Base-by-base conservation (phyloP, 2,329 filamentous ascomycete species). In the Sporothrix mexicana region DNA sequence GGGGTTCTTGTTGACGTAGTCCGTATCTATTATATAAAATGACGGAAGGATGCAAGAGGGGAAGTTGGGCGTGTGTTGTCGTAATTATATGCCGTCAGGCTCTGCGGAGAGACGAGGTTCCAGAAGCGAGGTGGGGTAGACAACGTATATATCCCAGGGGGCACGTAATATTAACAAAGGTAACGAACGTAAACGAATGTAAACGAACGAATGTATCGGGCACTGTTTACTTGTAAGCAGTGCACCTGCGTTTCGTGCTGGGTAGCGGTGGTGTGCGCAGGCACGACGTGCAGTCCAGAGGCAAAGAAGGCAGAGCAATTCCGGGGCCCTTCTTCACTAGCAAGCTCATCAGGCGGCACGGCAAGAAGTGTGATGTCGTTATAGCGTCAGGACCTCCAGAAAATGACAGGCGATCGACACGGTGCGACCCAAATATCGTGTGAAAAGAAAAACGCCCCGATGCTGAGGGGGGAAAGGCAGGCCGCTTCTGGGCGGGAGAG, bases 261-360 rank as follows among this genome's bases (percentile, higher is more conserved):
- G n/a, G n/a, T n/a, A 57, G n/a, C n/a, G 10, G 20, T 36, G 66
- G 53, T 61, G 68, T 70, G 53, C 66, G 41, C 53, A 70, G 68
- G 36, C n/a, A 49, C 53, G 61, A 9, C 13, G 15, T 43, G 55
- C 41, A 43, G 67, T 68, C 23, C 17, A 55, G 36, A 12, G 41
- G 70, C 57, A 67, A 41, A 51, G 49, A n/a, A 67, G 64, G 64
- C 64, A 51, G 47, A 51, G 64, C 66, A 20, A 70, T 71, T 74
- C 72, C 73, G 71, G 69, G 74, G 71, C 75, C 67, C 61, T 53
- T 77, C 82, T 79, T 84, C 80, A 84, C 77, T 84, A 84, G 79
- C 82, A 79, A 82, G 79, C 76, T 81, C 82, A 83, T 84, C 76
- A 78, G 70, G 43, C 30, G 59, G 61, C 51, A 57, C 62, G 57